These are phyloP conservation scores for Tylopilus plumbeoviolaceoides DNA, from an alignment of 768 basidiomycete species.

Conservation along the genomic window DNA sequence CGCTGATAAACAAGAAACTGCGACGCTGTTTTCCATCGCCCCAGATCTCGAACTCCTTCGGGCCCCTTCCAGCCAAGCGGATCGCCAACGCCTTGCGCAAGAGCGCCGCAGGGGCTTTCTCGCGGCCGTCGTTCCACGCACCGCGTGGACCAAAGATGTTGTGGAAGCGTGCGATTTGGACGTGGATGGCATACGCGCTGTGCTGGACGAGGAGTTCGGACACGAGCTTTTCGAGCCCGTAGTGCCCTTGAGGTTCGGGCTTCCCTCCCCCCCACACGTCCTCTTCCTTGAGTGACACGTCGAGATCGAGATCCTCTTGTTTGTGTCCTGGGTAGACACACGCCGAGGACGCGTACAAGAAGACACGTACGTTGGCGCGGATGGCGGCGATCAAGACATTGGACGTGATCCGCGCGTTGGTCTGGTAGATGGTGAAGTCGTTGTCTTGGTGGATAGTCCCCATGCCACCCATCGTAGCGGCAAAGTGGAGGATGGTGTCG, in stretches of 20 bases:
- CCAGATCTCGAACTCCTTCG: conserved; percentile 48
- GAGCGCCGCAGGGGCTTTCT: conserved; percentile 57
- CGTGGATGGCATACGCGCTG: conserved; percentile 29
- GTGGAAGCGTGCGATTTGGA: conserved; percentile 53
- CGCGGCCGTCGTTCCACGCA: conserved; percentile 49
- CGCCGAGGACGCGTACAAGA: conserved; percentile 57
- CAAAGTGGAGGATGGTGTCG: conserved; percentile 49
- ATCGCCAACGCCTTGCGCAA: conserved; percentile 48
- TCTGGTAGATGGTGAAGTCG: conserved; percentile 44
- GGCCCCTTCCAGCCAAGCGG: conserved; percentile 1
- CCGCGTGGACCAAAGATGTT: conserved; percentile 56
- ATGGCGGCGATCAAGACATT: conserved; percentile 42
- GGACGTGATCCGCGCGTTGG: conserved; percentile 48
- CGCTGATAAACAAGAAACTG: conserved; percentile 54
- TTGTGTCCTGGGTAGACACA: conserved; percentile 51
- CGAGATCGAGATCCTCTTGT: conserved; percentile 31
- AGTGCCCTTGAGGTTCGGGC: conserved; percentile 50
- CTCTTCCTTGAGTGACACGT: conserved; percentile 43
- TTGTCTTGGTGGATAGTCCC: conserved; percentile 53
- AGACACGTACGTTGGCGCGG: conserved; percentile 36
- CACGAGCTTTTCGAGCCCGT: conserved; percentile 55
- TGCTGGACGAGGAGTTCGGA: conserved; percentile 44
- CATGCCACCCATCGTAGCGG: conserved; percentile 65
- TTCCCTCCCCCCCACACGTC: conserved; percentile 39
- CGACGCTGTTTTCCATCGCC: conserved; percentile 50